Evolutionary conservation across 257 asterid species (phyloP).

Genomic region (Voacanga thouarsii): DNA sequence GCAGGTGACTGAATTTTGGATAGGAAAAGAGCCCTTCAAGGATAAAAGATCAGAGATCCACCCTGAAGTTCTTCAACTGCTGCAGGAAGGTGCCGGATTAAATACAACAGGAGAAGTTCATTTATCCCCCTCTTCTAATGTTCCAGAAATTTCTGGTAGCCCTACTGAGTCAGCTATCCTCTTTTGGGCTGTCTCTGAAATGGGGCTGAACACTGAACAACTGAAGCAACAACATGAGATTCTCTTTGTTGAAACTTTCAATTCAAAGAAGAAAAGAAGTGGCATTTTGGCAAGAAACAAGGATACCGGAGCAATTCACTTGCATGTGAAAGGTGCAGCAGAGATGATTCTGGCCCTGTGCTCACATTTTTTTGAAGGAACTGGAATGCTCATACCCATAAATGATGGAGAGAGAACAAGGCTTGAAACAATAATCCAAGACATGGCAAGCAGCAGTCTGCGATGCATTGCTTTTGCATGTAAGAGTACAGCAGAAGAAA

Average conservation of each 20-base stretch:
- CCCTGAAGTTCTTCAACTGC: not conserved
- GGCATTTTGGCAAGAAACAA: conserved; percentile 9
- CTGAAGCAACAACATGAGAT: conserved; percentile 2
- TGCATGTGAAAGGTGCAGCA: conserved; percentile 22
- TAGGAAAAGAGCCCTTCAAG: conserved; percentile 1
- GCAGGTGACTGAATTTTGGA: conserved; percentile 21
- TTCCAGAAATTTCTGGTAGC: conserved; percentile 23
- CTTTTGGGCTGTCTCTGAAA: conserved; percentile 9
- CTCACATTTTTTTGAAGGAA: conserved; percentile 7
- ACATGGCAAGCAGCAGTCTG: conserved; percentile 19
- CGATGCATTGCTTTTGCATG: conserved; percentile 22
- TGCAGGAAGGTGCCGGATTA: conserved; percentile 5
- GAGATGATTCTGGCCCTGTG: conserved; percentile 16
- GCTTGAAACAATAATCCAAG: conserved; percentile 13
- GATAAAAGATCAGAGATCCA: conserved; percentile 7
- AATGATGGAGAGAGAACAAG: not conserved
- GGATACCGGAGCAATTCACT: not conserved
- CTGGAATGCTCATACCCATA: conserved; percentile 4
- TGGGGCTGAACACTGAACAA: conserved; percentile 5
- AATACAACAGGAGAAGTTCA: conserved; percentile 23
- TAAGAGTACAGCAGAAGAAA: conserved; percentile 5
- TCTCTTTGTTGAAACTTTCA: conserved; percentile 18
- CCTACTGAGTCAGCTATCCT: conserved; percentile 27
- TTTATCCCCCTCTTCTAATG: not conserved
- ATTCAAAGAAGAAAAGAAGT: conserved; percentile 11